Conservation (phyloP, 1,284 basidiomycete species). For the Neonothopanus nambi region DNA sequence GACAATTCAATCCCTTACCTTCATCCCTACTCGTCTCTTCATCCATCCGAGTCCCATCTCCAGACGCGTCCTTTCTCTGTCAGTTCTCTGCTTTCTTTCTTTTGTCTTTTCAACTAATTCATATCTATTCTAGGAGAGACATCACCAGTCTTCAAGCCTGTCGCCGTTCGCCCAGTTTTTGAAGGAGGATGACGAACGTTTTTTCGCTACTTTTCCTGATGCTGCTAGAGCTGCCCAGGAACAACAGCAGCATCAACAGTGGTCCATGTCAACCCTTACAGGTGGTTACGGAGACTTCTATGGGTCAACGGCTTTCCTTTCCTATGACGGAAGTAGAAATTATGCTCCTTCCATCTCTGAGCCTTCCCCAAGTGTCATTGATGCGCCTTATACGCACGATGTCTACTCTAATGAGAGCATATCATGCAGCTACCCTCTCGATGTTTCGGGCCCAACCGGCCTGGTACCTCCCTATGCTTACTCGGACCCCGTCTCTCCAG, state of each 20-base stretch:
- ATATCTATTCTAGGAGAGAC: background rate
- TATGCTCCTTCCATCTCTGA: constrained; percentile 4
- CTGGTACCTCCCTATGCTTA: no score
- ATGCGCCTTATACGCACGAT: background rate
- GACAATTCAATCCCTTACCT: background rate
- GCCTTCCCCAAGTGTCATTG: background rate
- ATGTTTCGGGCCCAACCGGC: no score
- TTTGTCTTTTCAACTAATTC: no score
- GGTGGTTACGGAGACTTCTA: constrained; percentile 2
- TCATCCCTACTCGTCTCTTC: background rate
- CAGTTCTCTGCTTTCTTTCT: constrained; percentile 2
- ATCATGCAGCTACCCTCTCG: no score
- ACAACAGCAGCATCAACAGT: background rate
- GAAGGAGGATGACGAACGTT: constrained; percentile 16
- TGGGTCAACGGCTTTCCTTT: constrained; percentile 2
- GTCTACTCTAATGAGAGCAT: background rate
- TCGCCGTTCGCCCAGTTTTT: constrained; percentile 11
- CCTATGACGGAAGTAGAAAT: background rate
- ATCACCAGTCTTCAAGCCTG: background rate
- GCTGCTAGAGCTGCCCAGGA: constrained; percentile 9
- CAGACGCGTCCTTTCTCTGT: constrained; percentile 8
- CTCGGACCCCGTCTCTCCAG: no score
- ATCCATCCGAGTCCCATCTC: background rate
- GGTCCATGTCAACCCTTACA: background rate
- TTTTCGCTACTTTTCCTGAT: constrained; percentile 16